phyloP scores from a whole-genome alignment of 768 basidiomycete genomes.

The Tephrocybe sp. region DNA sequence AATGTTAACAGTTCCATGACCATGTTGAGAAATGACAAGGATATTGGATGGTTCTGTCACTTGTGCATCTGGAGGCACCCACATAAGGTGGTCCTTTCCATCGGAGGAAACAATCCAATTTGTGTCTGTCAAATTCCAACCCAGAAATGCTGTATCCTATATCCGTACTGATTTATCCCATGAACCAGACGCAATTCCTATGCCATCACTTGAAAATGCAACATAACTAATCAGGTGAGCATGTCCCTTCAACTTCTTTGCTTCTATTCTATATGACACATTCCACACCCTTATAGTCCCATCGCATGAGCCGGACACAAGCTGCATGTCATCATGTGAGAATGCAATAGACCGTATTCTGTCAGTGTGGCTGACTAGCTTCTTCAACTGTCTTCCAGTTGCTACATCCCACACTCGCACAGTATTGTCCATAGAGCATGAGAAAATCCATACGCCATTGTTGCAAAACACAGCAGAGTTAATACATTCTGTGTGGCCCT shows the following conservation, averaged over 20 bases:
- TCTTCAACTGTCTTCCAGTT: not conserved
- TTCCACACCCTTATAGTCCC: not conserved
- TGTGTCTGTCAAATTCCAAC: too few species aligned
- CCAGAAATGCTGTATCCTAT: constrained; percentile 3
- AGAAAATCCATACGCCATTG: not conserved
- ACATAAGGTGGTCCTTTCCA: too few species aligned
- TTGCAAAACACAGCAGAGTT: not conserved
- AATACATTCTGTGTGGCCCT: not conserved
- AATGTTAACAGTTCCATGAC: too few species aligned
- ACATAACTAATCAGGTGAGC: not conserved
- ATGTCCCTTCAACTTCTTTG: not conserved
- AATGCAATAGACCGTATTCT: not conserved
- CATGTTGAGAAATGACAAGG: too few species aligned
- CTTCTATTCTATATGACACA: not conserved
- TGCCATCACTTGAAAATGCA: constrained; percentile 8
- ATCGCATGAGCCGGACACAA: not conserved
- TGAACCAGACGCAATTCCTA: constrained; percentile 2
- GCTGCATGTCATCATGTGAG: not conserved
- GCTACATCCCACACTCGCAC: not conserved
- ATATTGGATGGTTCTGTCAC: too few species aligned
- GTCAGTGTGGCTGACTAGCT: not conserved
- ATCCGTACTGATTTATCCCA: constrained; percentile 1
- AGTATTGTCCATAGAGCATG: not conserved
- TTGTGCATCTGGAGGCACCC: too few species aligned
- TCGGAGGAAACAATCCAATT: too few species aligned